Percentiles rank a stretch among this genome's conserved stretches.
These are phyloP conservation scores for Candida dendrica DNA, from an alignment of 805 yeast species.

Conservation along the genomic window DNA sequence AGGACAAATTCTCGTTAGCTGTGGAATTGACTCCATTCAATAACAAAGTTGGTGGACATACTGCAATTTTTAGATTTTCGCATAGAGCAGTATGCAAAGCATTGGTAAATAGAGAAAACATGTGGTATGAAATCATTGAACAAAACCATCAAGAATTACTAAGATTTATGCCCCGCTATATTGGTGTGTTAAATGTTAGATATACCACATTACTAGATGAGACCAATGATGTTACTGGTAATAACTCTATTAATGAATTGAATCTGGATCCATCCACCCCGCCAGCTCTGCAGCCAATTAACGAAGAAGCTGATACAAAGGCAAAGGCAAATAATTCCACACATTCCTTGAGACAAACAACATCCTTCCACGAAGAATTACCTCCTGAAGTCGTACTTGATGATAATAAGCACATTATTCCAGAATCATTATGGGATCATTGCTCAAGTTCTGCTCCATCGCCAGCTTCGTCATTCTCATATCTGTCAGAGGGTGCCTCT, in stretches of 20 bases:
- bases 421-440: constrained; percentile 66
- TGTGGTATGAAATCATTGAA: constrained; percentile 89
- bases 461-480: constrained; percentile 32
- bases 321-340: not conserved
- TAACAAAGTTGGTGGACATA: constrained; percentile 96
- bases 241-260: constrained; percentile 7
- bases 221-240: constrained; percentile 11
- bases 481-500: constrained; percentile 24
- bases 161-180: constrained; percentile 85
- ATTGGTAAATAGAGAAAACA: constrained; percentile 80
- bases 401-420: constrained; percentile 88
- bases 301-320: constrained; percentile 5
- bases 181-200: constrained; percentile 90
- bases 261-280: constrained; percentile 8
- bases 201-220: constrained; percentile 34
- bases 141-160: constrained; percentile 66
- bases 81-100: constrained; percentile 92
- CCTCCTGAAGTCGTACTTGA: constrained; percentile 84
- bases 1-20: constrained; percentile 54
- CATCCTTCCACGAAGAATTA: constrained; percentile 15
- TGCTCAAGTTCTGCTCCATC: constrained; percentile 40
- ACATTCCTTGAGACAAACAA: not conserved
- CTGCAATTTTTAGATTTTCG: constrained; percentile 90
- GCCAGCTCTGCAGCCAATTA: constrained; percentile 11
- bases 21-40: constrained; percentile 88